Conservation (phyloP, 176 grass and related monocot genomes). For the Tillandsia leiboldiana region DNA sequence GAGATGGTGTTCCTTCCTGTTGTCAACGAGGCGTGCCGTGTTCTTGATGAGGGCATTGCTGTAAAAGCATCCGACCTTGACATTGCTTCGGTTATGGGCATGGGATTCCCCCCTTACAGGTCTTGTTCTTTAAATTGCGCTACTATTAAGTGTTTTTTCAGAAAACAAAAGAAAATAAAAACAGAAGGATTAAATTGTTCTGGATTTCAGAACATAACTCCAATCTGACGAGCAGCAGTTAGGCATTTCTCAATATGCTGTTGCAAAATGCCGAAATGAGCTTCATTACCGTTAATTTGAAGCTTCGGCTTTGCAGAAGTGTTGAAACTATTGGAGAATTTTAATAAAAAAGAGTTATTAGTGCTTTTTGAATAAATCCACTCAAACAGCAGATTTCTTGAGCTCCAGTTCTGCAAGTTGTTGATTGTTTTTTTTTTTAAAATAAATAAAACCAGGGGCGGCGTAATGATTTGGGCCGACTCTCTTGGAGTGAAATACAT, state of each 20-base stretch:
- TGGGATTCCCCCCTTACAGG: constrained; percentile 94
- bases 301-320: too few relatives aligned
- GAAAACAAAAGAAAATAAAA: too few relatives aligned
- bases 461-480: constrained; percentile 84
- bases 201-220: too few relatives aligned
- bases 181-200: neutral
- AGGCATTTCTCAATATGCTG: too few relatives aligned
- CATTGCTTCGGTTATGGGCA: constrained; percentile 78
- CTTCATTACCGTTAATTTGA: too few relatives aligned
- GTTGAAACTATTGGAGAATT: neutral
- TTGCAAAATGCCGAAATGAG: too few relatives aligned
- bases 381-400: too few relatives aligned
- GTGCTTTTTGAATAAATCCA: too few relatives aligned
- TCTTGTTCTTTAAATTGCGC: constrained; percentile 1
- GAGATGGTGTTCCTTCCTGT: constrained; percentile 85
- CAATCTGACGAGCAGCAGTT: too few relatives aligned
- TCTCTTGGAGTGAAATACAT: constrained; percentile 68
- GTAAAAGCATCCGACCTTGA: constrained; percentile 90
- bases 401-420: neutral
- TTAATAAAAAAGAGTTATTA: neutral
- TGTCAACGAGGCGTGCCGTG: constrained; percentile 82
- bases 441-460: constrained; percentile 41
- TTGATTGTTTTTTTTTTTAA: neutral
- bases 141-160: neutral
- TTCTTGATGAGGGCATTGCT: constrained; percentile 70